Conservation (phyloP, 2,329 filamentous ascomycete species). For the Pseudocercospora pini-densiflorae region DNA sequence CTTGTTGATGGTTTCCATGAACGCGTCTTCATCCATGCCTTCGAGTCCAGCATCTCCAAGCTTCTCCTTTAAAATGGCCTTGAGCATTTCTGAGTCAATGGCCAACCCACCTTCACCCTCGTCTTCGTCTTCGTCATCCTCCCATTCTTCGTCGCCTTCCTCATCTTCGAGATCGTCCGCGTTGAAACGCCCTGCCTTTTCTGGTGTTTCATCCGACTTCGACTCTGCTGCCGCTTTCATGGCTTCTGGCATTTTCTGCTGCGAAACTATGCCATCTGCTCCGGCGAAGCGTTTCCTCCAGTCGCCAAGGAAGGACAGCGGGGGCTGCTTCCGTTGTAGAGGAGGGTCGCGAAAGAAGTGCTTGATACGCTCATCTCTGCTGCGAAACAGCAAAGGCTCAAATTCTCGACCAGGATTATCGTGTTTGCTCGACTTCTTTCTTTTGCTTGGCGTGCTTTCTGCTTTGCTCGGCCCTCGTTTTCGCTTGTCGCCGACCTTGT, state of each 20-base stretch:
- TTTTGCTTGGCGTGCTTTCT: conserved; percentile 27
- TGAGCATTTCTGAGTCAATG: conserved; percentile 47
- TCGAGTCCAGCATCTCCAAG: conserved; percentile 39
- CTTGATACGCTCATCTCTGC: conserved; percentile 24
- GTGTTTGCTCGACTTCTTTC: conserved; percentile 28
- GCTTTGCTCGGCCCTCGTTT: conserved; percentile 31
- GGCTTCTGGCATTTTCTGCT: conserved; percentile 35
- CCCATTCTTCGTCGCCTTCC: conserved; percentile 29
- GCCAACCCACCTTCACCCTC: conserved; percentile 28
- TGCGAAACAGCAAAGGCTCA: conserved; percentile 35
- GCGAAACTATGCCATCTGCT: conserved; percentile 25
- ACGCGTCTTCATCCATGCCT: conserved; percentile 47
- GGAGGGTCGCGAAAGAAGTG: conserved; percentile 12
- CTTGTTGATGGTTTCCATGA: conserved; percentile 50
- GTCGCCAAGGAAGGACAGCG: conserved; percentile 50
- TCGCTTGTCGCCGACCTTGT: conserved; percentile 36
- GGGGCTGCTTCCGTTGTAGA: conserved; percentile 33
- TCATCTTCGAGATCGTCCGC: conserved; percentile 21
- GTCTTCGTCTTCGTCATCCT: conserved; percentile 26
- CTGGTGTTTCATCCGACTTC: conserved; percentile 20
- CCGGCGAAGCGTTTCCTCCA: conserved; percentile 48
- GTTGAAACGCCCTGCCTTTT: conserved; percentile 6
- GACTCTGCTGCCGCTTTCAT: conserved; percentile 38
- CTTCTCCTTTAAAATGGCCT: conserved; percentile 37
- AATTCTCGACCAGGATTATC: conserved; percentile 25